Evolutionary conservation across 768 basidiomycete genomes (phyloP), one percentile per base, ranked within the genome.

Genomic region (Cubamyces lactineus): DNA sequence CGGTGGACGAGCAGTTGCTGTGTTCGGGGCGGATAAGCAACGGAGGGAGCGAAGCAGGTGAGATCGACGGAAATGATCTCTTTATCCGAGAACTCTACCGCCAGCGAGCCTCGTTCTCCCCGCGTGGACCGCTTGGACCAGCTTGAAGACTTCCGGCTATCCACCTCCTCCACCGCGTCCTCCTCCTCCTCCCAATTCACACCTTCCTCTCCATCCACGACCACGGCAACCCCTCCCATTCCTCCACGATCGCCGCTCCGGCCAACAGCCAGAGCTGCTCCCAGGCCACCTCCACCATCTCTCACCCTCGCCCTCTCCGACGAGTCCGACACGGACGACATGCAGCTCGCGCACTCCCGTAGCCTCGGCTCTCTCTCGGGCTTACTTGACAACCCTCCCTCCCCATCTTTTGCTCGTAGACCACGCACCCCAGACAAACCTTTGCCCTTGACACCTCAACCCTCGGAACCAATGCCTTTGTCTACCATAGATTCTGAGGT

Each of bases 371-470:
- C 71, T 6, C 54, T 73, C 61, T 68, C 72, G 21, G 70, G 62
- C 9, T 59, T 66, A 7, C 56, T 72, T 15, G 61, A 67, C 62
- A 57, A 66, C 24, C 65, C 64, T 13, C 38, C 64, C 19, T 61
- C 59, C 24, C 15, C 28, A 15, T 48, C 53, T 39, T 16, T 54
- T 53, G 17, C 69, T 65, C 19, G 57, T 19, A 65, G 72, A 5
- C 62, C 73, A 23, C 66, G 65, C 3, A 70, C 72, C 15, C 73
- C 72, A 2, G 71, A 73, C 64, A 75, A 75, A 53, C 74, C 74
- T 13, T 66, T 75, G 13, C 74, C 74, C n/a, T 67, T 68, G 1
- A 67, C 70, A 16, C 74, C 74, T 9, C 64, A 67, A 13, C 67
- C 67, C 34, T 69, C 71, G 24, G 55, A 51, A 19, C 30, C 56